These are phyloP conservation scores for Backusella circina DNA, from an alignment of 192 early-diverging fungal genomes.

Conservation along the genomic window DNA sequence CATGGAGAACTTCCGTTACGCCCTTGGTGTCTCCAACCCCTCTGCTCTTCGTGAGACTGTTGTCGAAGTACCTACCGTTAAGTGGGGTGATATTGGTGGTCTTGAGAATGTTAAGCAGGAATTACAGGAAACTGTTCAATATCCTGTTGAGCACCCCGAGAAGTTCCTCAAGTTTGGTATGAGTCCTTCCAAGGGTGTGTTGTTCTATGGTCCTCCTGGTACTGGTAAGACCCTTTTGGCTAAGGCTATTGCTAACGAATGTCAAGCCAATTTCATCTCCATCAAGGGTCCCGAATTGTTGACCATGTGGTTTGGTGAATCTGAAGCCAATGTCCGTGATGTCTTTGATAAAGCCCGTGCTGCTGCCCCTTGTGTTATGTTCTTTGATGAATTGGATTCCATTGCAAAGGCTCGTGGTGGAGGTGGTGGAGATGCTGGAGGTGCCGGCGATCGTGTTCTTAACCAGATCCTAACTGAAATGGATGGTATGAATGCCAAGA, in stretches of 20 bases:
- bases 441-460: constrained; percentile 95
- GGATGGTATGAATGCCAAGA: constrained; percentile 99
- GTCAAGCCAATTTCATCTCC: constrained; percentile 99
- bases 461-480: constrained; percentile 99
- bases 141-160: constrained; percentile 98
- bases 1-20: constrained; percentile 96
- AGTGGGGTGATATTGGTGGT: constrained; percentile 97
- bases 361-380: constrained; percentile 98
- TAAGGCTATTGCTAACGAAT: constrained; percentile 99
- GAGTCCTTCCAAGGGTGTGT: constrained; percentile 93
- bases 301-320: constrained; percentile 99
- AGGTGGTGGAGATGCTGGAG: constrained; percentile 78
- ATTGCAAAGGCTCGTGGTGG: constrained; percentile 91
- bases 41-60: constrained; percentile 97
- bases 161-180: constrained; percentile 99
- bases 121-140: constrained; percentile 98
- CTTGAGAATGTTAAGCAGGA: constrained; percentile 97
- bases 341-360: constrained; percentile 99
- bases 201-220: constrained; percentile 99
- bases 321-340: constrained; percentile 98
- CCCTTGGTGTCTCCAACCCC: constrained; percentile 92
- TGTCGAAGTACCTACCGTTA: constrained; percentile 93
- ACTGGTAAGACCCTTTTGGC: constrained; percentile 98
- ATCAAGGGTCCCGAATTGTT: constrained; percentile 97
- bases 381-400: constrained; percentile 99